A percentile compares a stretch with the other conserved stretches of the same genome.
phyloP scores from a whole-genome alignment of 2,329 filamentous ascomycete genomes.

The Aspergillus floridensis region DNA sequence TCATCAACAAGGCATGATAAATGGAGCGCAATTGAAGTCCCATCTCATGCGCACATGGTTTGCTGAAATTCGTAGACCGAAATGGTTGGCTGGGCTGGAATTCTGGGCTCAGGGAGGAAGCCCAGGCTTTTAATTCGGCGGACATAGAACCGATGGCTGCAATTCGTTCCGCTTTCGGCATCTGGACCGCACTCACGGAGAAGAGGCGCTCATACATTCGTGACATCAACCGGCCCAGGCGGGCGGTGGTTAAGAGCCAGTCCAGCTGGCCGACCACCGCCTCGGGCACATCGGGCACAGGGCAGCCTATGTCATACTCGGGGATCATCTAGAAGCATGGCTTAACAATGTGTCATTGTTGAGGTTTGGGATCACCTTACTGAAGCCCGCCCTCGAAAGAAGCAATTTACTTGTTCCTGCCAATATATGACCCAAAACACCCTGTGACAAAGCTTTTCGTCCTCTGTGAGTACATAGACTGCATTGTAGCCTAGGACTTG shows the following conservation, averaged over 20 bases:
- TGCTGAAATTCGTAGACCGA: neutral
- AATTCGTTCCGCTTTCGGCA: constrained; percentile 16
- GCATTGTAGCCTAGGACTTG: constrained; percentile 32
- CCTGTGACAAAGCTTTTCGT: constrained; percentile 16
- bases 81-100: constrained; percentile 15
- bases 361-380: constrained; percentile 20
- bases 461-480: constrained; percentile 14
- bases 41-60: neutral
- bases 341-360: neutral
- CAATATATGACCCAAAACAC: constrained; percentile 45
- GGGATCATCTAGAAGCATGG: constrained; percentile 27
- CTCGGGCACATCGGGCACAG: constrained; percentile 34
- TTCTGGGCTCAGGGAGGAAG: constrained; percentile 25
- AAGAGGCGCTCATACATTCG: constrained; percentile 36
- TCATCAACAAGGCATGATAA: neutral
- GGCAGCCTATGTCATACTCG: constrained; percentile 40
- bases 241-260: constrained; percentile 35
- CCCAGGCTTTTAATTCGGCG: constrained; percentile 33
- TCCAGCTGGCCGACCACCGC: constrained; percentile 33
- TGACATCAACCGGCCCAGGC: constrained; percentile 33
- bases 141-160: constrained; percentile 24
- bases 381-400: constrained; percentile 32
- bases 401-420: constrained; percentile 38
- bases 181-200: constrained; percentile 32
- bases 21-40: neutral